phyloP scores from a whole-genome alignment of 2,329 filamentous ascomycete genomes.

The Clarireedia sp. region DNA sequence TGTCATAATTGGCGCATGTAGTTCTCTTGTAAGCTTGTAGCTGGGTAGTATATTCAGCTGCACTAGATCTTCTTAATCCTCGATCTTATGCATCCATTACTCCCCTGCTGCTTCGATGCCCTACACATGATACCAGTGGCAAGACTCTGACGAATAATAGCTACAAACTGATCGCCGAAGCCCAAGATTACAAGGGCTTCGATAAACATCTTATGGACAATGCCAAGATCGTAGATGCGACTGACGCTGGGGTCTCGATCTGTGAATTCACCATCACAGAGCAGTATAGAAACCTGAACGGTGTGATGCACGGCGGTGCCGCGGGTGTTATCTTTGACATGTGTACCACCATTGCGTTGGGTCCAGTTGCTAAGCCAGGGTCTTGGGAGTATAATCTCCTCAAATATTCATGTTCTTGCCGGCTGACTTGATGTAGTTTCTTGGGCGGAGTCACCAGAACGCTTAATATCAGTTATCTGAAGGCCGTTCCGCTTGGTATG shows the following conservation, averaged over 20 bases:
- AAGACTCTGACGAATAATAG: conserved; percentile 11
- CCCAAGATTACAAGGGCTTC: conserved; percentile 15
- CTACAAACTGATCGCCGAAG: conserved; percentile 19
- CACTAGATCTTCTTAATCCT: too few relatives aligned
- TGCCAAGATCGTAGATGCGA: conserved; percentile 27
- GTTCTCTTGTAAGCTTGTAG: too few relatives aligned
- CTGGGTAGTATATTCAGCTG: too few relatives aligned
- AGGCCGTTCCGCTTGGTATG: conserved; percentile 38
- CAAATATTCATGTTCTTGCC: background rate
- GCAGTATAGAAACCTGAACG: conserved; percentile 38
- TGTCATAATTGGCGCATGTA: too few relatives aligned
- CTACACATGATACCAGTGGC: too few relatives aligned
- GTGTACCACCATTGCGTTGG: conserved; percentile 42
- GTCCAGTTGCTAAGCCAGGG: conserved; percentile 38
- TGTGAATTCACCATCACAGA: conserved; percentile 38
- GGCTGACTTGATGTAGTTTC: conserved; percentile 29
- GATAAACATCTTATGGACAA: conserved; percentile 22
- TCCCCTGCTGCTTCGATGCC: too few relatives aligned
- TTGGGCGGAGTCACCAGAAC: conserved; percentile 42
- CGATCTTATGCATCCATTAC: too few relatives aligned
- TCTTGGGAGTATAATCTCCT: conserved; percentile 38
- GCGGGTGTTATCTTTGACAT: conserved; percentile 49
- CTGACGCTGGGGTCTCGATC: conserved; percentile 29
- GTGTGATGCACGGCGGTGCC: conserved; percentile 45
- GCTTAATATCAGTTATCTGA: conserved; percentile 44